Evolutionary conservation across 257 asterid species (phyloP).

Genomic region (Catharanthus roseus): DNA sequence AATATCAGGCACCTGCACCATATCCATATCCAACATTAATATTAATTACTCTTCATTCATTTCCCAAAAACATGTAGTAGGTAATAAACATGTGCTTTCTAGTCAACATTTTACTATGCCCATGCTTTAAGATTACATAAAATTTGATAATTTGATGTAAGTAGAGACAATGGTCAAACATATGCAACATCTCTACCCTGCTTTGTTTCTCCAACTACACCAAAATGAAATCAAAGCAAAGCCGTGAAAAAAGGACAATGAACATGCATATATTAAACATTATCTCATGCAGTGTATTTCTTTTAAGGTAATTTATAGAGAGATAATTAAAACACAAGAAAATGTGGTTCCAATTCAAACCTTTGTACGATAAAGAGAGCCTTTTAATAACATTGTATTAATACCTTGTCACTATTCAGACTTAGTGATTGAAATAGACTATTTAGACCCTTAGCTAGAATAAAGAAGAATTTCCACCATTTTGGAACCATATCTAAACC

Average conservation of each 20-base stretch:
- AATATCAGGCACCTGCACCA: slow-evolving; percentile 71
- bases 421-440: too few species aligned
- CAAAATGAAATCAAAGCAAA: neutral
- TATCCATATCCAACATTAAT: neutral
- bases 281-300: neutral
- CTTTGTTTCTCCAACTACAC: neutral
- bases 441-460: too few species aligned
- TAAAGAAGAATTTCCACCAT: neutral
- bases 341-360: too few species aligned
- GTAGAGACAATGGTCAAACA: slow-evolving; percentile 3
- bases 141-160: neutral
- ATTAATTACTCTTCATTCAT: neutral
- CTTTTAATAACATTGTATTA: too few species aligned
- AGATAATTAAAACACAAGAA: too few species aligned
- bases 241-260: slow-evolving; percentile 1
- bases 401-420: too few species aligned
- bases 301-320: neutral
- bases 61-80: neutral
- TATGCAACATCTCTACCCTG: neutral
- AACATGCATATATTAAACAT: neutral
- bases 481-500: neutral
- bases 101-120: slow-evolving; percentile 2
- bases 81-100: neutral
- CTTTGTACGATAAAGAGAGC: too few species aligned
- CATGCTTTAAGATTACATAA: slow-evolving; percentile 5